Conservation (phyloP, 176 grass and related monocot species). For the Echinochloa phyllopogon region DNA sequence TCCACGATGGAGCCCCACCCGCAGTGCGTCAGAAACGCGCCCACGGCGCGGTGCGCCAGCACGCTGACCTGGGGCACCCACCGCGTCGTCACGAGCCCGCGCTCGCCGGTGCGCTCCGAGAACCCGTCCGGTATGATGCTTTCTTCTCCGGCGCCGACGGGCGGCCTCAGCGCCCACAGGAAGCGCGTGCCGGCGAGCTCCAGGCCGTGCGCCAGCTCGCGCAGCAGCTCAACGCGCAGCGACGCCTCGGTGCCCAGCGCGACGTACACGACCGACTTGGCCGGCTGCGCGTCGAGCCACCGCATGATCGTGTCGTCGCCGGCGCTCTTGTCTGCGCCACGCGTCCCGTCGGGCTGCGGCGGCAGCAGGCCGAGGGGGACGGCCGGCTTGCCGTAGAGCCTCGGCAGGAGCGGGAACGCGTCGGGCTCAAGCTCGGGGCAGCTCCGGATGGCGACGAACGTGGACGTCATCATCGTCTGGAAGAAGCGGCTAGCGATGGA, state of each 20-base stretch:
- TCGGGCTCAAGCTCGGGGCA: constrained; percentile 48
- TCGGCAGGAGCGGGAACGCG: not conserved
- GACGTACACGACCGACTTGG: constrained; percentile 54
- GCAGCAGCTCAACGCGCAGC: constrained; percentile 35
- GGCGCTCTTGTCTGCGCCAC: not conserved
- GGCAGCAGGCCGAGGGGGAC: constrained; percentile 54
- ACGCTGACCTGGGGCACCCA: constrained; percentile 60
- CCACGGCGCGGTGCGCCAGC: constrained; percentile 32
- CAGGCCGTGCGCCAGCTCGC: constrained; percentile 53
- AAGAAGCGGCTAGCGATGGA: not conserved
- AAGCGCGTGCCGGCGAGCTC: constrained; percentile 53
- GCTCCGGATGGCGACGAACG: constrained; percentile 41
- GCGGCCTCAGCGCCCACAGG: constrained; percentile 60
- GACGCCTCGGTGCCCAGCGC: constrained; percentile 59
- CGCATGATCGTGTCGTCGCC: constrained; percentile 10
- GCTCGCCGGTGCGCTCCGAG: constrained; percentile 14
- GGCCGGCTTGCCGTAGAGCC: constrained; percentile 33
- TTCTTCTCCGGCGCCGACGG: not conserved
- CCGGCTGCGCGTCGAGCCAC: constrained; percentile 49
- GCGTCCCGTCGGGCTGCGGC: not conserved
- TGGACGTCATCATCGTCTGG: constrained; percentile 14
- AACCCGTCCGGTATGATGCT: constrained; percentile 38
- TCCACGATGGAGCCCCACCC: constrained; percentile 57
- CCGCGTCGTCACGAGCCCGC: constrained; percentile 32
- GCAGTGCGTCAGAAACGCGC: constrained; percentile 62